phyloP scores from a whole-genome alignment of 192 early-diverging fungal species.

The Helicostylum pulchrum region DNA sequence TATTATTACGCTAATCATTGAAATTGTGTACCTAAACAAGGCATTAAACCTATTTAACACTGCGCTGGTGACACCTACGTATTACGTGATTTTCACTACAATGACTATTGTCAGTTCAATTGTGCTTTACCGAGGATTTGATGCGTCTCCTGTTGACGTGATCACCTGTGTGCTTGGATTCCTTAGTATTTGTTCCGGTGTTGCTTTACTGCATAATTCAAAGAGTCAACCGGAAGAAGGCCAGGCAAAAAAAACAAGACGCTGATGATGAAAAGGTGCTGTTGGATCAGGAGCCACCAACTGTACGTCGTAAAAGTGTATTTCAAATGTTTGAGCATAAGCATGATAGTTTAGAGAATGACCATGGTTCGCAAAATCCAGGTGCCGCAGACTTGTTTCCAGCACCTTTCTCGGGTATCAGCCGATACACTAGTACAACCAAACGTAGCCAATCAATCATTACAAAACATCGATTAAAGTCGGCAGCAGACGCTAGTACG shows the following conservation, averaged over 20 bases:
- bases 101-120: slow-evolving; percentile 88
- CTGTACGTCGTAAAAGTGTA: slow-evolving; percentile 10
- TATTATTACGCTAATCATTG: slow-evolving; percentile 72
- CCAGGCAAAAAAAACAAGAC: background rate
- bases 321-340: slow-evolving; percentile 25
- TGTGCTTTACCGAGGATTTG: slow-evolving; percentile 83
- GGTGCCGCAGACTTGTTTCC: slow-evolving; percentile 24
- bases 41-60: slow-evolving; percentile 93
- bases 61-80: slow-evolving; percentile 82
- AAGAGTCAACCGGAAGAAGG: slow-evolving; percentile 18
- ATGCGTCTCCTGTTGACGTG: slow-evolving; percentile 68
- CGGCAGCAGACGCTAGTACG: background rate
- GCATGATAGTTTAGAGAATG: background rate
- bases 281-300: background rate
- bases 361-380: slow-evolving; percentile 11
- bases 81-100: slow-evolving; percentile 95
- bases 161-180: slow-evolving; percentile 83
- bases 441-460: slow-evolving; percentile 10
- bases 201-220: slow-evolving; percentile 67
- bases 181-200: slow-evolving; percentile 85
- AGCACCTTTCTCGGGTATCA: slow-evolving; percentile 25
- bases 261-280: background rate
- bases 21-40: slow-evolving; percentile 98
- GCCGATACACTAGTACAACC: slow-evolving; percentile 23
- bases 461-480: background rate